Evolutionary conservation across 306 rosid genomes (phyloP).

Genomic region (Morella rubra): DNA sequence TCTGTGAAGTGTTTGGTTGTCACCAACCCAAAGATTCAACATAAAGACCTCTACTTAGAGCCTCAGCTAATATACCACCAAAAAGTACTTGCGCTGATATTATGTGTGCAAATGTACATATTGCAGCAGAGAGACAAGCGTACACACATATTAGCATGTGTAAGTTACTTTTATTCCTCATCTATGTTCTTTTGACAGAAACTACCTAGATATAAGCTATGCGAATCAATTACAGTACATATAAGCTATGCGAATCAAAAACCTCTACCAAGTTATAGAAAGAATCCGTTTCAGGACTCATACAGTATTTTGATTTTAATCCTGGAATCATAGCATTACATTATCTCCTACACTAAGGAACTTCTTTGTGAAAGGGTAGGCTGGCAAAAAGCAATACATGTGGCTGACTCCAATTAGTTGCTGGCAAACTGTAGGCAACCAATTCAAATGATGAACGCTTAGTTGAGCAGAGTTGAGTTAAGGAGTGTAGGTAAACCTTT

Average conservation of each 20-base stretch:
- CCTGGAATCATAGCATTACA: neutral
- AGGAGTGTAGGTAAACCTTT: neutral
- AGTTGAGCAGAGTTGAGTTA: neutral
- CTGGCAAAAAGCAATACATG: neutral
- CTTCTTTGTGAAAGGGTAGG: neutral
- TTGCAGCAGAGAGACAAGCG: neutral
- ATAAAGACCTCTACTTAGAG: neutral
- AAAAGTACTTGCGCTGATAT: neutral
- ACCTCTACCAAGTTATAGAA: neutral
- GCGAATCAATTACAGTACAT: neutral
- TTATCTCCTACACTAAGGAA: too few species aligned
- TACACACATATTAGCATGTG: neutral
- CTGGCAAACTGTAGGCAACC: neutral
- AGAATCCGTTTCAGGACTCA: neutral
- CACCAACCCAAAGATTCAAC: neutral
- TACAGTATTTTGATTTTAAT: neutral
- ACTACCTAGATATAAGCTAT: conserved; percentile 1
- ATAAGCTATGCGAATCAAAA: conserved; percentile 2
- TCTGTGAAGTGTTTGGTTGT: neutral
- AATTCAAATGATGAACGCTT: neutral
- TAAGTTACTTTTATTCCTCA: conserved; percentile 4
- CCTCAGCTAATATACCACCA: neutral
- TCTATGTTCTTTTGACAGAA: conserved; percentile 17
- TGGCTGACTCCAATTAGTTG: neutral
- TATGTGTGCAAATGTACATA: neutral